phyloP scores from a whole-genome alignment of 257 asterid species.

The Echites panduratus region DNA sequence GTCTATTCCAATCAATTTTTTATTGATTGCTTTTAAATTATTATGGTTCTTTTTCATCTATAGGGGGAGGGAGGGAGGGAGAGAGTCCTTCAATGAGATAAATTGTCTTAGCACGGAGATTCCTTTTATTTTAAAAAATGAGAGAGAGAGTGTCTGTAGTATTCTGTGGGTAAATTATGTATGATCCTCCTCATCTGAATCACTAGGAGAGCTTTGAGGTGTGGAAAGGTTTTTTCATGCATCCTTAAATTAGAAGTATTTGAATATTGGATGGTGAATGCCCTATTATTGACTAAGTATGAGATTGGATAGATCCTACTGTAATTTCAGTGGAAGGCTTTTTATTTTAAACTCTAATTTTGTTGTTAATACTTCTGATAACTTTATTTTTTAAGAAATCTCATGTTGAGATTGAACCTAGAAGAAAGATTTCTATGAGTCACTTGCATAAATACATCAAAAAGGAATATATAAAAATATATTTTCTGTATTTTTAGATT shows the following conservation, averaged over 20 bases:
- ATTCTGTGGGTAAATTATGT: background rate
- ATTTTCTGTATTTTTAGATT: background rate
- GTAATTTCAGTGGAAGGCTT: no score
- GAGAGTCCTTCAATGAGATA: background rate
- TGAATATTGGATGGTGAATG: background rate
- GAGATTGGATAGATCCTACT: background rate
- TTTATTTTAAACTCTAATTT: no score
- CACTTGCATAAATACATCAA: background rate
- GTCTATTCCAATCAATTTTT: background rate
- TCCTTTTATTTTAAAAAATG: background rate
- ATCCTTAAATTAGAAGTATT: background rate
- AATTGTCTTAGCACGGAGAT: background rate
- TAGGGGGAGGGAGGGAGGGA: background rate
- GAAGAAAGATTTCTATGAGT: no score
- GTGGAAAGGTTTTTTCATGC: background rate
- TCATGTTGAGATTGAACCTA: background rate
- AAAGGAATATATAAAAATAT: background rate
- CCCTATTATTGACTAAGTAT: background rate
- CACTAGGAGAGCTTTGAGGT: background rate
- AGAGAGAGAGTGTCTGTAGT: background rate
- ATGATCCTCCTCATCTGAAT: slow-evolving; percentile 1
- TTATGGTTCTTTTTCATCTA: background rate
- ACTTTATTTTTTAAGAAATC: background rate
- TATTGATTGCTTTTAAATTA: background rate
- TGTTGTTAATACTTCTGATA: background rate